These are phyloP conservation scores for Epithemia pelagica DNA, from an alignment of 108 stramenopile species.

Conservation along the genomic window DNA sequence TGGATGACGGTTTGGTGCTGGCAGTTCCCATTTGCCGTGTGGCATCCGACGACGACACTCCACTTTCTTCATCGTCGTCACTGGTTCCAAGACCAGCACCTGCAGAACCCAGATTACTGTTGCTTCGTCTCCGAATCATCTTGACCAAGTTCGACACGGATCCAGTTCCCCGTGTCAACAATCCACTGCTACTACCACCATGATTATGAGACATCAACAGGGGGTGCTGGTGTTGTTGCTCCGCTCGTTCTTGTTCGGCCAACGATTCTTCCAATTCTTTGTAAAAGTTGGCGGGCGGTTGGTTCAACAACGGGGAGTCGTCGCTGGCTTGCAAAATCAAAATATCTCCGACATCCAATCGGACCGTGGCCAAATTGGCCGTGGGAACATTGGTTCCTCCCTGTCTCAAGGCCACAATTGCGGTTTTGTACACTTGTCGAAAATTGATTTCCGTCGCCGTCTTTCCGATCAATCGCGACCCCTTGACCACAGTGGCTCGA, in stretches of 20 bases:
- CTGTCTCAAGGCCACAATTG: slow-evolving; percentile 61
- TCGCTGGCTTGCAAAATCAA: slow-evolving; percentile 63
- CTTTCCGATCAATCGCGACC: slow-evolving; percentile 52
- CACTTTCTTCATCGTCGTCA: slow-evolving; percentile 4
- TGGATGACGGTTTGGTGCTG: too few species aligned
- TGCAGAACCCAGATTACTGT: background rate
- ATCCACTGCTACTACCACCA: background rate
- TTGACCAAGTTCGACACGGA: slow-evolving; percentile 24
- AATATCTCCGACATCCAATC: slow-evolving; percentile 56
- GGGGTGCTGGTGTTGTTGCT: too few species aligned
- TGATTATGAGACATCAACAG: too few species aligned
- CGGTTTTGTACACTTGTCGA: slow-evolving; percentile 53
- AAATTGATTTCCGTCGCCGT: slow-evolving; percentile 48
- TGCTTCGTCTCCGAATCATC: slow-evolving; percentile 3
- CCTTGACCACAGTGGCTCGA: slow-evolving; percentile 46
- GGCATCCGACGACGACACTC: too few species aligned
- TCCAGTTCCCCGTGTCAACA: slow-evolving; percentile 4
- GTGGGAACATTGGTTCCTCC: slow-evolving; percentile 38
- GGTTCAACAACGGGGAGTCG: slow-evolving; percentile 57
- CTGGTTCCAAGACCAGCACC: background rate
- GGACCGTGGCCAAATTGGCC: slow-evolving; percentile 18
- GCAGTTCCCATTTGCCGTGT: too few species aligned
- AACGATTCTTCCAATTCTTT: slow-evolving; percentile 7
- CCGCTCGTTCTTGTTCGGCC: background rate
- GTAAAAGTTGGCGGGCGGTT: slow-evolving; percentile 58